Evolutionary conservation across 2,329 filamentous ascomycete genomes (phyloP), one percentile per base, ranked within the genome.

Genomic region (Trichoderma endophyticum): DNA sequence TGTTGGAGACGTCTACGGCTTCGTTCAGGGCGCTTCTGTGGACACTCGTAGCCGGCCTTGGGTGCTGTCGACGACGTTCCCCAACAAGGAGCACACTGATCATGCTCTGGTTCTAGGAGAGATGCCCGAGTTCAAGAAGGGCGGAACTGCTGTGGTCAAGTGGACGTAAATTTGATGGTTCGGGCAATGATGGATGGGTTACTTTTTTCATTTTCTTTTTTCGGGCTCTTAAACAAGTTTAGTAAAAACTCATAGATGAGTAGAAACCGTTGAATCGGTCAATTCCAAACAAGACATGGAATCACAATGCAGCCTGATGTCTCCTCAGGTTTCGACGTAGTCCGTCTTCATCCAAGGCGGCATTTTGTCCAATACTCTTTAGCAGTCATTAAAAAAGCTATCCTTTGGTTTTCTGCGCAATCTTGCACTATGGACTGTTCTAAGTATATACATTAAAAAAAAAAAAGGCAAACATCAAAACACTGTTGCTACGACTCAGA

Each of bases 31-130:
- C n/a, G 87, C 92, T 0, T 90, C 88, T 30, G 80, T 89, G 0
- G 86, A 86, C 7, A 87, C 88, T 64, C 83, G 83, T 34, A 78
- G 81, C 51, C 86, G 93, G n/a, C 77, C 86, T 4, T 96, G 92
- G 86, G 91, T 93, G 3, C 84, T 97, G 57, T 92, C 91, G 74
- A 96, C 93, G 0, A 95, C 93, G 0, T 96, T 96, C 81, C 93
- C 93, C 5, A 93, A 89, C 78, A 94, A 93, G 82, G 92, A 95
- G 69, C 88, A 95, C 74, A 90, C 86, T 2, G 92, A 96, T 77
- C 91, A 90, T 80, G 81, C 79, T 9, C 77, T 88, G 65, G 84
- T 87, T 1, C 79, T 92, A 32, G 87, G 88, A 6, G 89, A 91
- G 26, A 85, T 91, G 81, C 74, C 85, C 30, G 90, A 91, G 78